phyloP scores from a whole-genome alignment of 1,284 basidiomycete species.

The Porogramme epimiltina region DNA sequence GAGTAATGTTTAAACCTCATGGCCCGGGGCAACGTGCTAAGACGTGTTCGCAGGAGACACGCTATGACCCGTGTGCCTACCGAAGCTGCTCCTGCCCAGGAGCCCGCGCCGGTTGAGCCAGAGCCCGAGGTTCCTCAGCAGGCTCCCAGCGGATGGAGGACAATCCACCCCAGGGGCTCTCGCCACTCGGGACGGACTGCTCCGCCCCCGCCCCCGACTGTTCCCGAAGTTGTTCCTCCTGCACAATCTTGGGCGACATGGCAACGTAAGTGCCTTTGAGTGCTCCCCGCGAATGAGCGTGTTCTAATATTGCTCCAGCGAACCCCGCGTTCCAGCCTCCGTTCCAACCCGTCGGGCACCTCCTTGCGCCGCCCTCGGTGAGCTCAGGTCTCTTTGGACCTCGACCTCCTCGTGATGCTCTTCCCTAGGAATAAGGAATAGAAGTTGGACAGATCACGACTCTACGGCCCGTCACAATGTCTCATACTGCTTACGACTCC shows the following conservation, averaged over 20 bases:
- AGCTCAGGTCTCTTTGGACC: conserved; percentile 70
- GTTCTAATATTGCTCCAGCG: conserved; percentile 14
- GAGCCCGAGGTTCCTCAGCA: conserved; percentile 23
- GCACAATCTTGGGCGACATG: conserved; percentile 61
- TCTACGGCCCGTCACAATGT: conserved; percentile 9
- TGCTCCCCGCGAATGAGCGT: neutral
- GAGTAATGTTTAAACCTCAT: conserved; percentile 19
- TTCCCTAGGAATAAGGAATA: conserved; percentile 21
- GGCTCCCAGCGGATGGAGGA: conserved; percentile 59
- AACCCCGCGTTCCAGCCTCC: conserved; percentile 36
- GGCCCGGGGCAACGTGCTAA: conserved; percentile 7
- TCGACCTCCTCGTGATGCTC: conserved; percentile 49
- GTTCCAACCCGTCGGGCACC: conserved; percentile 42
- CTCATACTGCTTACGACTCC: conserved; percentile 11
- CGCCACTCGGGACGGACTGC: conserved; percentile 35
- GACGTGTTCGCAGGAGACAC: conserved; percentile 45
- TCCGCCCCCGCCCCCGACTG: conserved; percentile 26
- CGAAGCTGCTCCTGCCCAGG: conserved; percentile 20
- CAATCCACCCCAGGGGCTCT: conserved; percentile 35
- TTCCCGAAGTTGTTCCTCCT: conserved; percentile 23
- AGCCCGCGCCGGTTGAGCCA: conserved; percentile 16
- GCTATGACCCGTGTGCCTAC: conserved; percentile 31
- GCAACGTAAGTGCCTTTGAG: conserved; percentile 68
- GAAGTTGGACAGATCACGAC: neutral
- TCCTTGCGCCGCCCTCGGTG: conserved; percentile 53